phyloP scores from a whole-genome alignment of 2,329 filamentous ascomycete genomes.

The Leptographium flavum region DNA sequence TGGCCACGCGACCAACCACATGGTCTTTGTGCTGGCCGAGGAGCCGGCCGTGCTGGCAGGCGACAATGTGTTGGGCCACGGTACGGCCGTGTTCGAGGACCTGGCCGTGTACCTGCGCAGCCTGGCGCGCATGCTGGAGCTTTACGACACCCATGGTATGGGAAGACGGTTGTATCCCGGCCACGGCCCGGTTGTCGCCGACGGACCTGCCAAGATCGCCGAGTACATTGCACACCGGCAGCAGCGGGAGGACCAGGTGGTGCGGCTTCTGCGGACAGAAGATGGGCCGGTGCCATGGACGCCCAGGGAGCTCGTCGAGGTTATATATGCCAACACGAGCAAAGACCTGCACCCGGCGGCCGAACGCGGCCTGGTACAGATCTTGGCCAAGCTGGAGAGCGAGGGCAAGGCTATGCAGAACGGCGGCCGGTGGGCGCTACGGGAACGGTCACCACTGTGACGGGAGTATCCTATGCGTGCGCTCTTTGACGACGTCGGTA shows the following conservation, averaged over 20 bases:
- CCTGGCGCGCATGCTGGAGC: conserved; percentile 42
- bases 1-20: conserved; percentile 59
- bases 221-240: conserved; percentile 65
- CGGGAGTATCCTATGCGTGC: no score
- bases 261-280: not conserved
- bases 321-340: conserved; percentile 71
- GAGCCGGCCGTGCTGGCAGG: conserved; percentile 59
- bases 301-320: conserved; percentile 70
- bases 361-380: conserved; percentile 59
- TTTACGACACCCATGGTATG: conserved; percentile 40
- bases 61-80: conserved; percentile 62
- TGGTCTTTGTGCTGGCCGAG: conserved; percentile 46
- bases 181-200: conserved; percentile 65
- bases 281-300: conserved; percentile 38
- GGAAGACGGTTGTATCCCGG: conserved; percentile 67
- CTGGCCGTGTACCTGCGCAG: conserved; percentile 46
- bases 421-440: conserved; percentile 28
- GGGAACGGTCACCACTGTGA: conserved; percentile 27
- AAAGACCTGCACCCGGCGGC: conserved; percentile 64
- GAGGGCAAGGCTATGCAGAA: conserved; percentile 50
- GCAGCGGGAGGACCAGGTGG: not conserved
- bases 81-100: conserved; percentile 60
- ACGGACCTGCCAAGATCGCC: conserved; percentile 55
- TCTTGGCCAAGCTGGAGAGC: conserved; percentile 60
- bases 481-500: no score